Conservation (phyloP, 176 grass and related monocot species). For the Zea mays region DNA sequence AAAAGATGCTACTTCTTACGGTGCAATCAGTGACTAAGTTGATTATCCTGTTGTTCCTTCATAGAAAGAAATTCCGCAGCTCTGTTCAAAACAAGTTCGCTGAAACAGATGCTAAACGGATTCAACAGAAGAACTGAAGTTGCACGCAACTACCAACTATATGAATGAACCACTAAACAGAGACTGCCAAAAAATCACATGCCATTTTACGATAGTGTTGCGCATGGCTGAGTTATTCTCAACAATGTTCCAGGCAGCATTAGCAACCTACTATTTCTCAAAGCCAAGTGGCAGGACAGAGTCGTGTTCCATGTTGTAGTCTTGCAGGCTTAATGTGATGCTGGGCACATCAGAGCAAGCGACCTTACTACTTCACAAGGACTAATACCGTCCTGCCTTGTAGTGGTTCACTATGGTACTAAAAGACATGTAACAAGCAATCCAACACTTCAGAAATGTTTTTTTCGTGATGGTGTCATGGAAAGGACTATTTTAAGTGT, state of each 20-base stretch:
- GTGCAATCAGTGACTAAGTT: constrained; percentile 18
- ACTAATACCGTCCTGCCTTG: not conserved
- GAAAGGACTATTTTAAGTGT: not conserved
- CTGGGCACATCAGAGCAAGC: no score
- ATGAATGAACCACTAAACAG: not conserved
- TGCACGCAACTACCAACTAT: no score
- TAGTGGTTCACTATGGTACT: not conserved
- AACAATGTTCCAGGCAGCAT: not conserved
- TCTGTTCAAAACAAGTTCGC: not conserved
- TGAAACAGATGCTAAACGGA: not conserved
- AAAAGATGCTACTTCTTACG: not conserved
- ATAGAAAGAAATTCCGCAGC: not conserved
- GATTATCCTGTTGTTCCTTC: not conserved
- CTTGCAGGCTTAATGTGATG: not conserved
- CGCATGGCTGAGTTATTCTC: not conserved
- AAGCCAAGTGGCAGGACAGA: not conserved
- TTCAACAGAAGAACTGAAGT: not conserved
- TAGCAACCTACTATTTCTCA: constrained; percentile 14
- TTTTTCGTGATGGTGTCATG: not conserved
- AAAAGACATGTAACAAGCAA: constrained; percentile 8
- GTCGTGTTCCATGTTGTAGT: not conserved
- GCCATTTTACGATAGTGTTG: not conserved
- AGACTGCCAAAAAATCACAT: not conserved
- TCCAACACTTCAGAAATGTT: not conserved
- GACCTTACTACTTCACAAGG: not conserved